These are phyloP conservation scores for Candida nitratophila DNA, from an alignment of 805 yeast species.

Conservation along the genomic window DNA sequence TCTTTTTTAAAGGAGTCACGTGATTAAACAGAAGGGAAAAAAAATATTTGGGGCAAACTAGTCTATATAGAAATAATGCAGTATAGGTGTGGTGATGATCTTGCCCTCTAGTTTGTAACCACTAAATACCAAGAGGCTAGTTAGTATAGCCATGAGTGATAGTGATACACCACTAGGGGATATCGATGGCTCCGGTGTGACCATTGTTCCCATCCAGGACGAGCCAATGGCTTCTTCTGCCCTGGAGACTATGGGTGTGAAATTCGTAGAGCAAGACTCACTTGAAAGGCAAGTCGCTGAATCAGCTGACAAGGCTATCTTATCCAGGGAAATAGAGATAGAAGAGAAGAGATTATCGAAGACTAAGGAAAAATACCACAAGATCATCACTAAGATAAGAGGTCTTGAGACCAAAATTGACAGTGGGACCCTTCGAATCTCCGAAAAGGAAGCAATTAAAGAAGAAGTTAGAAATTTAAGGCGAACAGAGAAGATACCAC, in stretches of 20 bases:
- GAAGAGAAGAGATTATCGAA: slow-evolving; percentile 74
- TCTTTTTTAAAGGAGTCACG: no score
- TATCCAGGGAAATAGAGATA: slow-evolving; percentile 57
- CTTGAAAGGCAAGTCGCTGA: slow-evolving; percentile 69
- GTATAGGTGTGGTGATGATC: no score
- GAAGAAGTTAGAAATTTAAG: slow-evolving; percentile 48
- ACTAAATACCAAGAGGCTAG: no score
- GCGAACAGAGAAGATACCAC: slow-evolving; percentile 42
- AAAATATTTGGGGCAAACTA: no score
- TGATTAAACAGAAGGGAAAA: no score
- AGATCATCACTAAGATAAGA: slow-evolving; percentile 35
- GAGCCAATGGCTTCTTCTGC: slow-evolving; percentile 5
- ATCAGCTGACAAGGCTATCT: slow-evolving; percentile 58
- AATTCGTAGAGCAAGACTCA: slow-evolving; percentile 69
- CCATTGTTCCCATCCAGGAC: neutral
- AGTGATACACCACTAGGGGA: no score
- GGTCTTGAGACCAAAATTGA: slow-evolving; percentile 40
- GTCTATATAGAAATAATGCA: no score
- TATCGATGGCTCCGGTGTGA: neutral
- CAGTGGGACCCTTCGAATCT: slow-evolving; percentile 53
- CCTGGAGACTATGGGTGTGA: slow-evolving; percentile 40
- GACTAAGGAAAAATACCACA: slow-evolving; percentile 41
- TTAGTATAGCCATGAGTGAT: no score
- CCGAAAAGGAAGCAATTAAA: slow-evolving; percentile 48
- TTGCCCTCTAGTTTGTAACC: no score